Base-by-base conservation (phyloP, 2,329 filamentous ascomycete genomes). In the Periglandula ipomoeae region DNA sequence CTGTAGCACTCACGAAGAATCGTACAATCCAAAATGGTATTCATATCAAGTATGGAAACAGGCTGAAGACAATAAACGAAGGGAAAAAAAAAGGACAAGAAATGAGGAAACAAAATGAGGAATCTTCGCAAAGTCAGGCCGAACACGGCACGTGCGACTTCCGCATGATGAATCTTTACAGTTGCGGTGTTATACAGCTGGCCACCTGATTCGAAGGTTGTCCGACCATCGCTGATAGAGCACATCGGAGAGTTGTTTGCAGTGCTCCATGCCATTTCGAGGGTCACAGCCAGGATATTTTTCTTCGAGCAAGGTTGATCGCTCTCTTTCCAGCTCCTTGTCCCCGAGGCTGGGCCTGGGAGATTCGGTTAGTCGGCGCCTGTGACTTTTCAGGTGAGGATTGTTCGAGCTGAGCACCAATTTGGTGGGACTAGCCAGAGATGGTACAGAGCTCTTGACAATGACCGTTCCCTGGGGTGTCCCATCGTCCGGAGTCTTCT, bases 171-270 rank as follows among this genome's bases (percentile, higher is more conserved):
- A 24, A 7, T 41, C 2, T 24, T 38, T 39, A 39, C 22, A 39
- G 4, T 38, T 27, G n/a, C 37, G 13, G 9, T 46, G n/a, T 35
- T 44, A 65, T 23, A 65, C 59, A 24, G 69, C 70, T 3, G 75
- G 75, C 85, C 85, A 90, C 49, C 85, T 74, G 48, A 79, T 76
- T 54, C 83, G 82, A 58, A 97, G 70, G 2, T 89, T 89, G 50
- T 94, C 87, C 3, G 84, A 82, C 93, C 93, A 98, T 39, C 91
- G 80, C 15, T 84, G 81, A 68, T 96, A 97, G 19, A 98, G 77
- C 19, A 95, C 87, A 64, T 96, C 89, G 1, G 87, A 88, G 34
- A 97, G 74, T 62, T 95, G 82, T 61, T 89, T 88, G 55, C 85
- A 87, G 67, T 96, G 91, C 66, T 96, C 90, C 87, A 96, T 91